Evolutionary conservation across 345 rosid genomes (phyloP).

Genomic region (Eucalyptus polybractea): DNA sequence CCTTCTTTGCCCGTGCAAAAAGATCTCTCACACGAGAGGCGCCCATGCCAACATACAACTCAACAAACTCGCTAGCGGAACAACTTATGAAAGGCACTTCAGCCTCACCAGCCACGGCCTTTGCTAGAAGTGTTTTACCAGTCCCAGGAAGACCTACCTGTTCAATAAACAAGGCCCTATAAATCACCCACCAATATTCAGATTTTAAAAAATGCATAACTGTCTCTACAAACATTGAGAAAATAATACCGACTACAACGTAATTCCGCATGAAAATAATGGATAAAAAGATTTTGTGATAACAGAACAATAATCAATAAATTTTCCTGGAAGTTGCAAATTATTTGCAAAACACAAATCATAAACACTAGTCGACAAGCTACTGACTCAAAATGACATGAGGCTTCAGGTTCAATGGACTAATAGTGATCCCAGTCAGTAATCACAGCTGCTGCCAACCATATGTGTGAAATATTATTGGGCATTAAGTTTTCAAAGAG

Average conservation of each 20-base stretch:
- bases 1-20: conserved; percentile 94
- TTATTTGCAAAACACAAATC: background rate
- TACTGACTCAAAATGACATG: background rate
- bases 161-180: conserved; percentile 1
- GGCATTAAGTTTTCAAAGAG: background rate
- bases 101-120: conserved; percentile 96
- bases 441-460: background rate
- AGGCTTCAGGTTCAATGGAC: background rate
- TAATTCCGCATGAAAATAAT: background rate
- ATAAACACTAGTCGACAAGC: background rate
- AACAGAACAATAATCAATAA: background rate
- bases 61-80: conserved; percentile 95
- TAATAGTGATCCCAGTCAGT: background rate
- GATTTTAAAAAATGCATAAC: background rate
- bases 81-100: conserved; percentile 95
- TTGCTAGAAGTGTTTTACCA: conserved; percentile 93
- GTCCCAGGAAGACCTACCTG: conserved; percentile 99
- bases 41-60: conserved; percentile 97
- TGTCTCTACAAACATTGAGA: background rate
- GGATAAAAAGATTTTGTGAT: background rate
- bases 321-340: background rate
- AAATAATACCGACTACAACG: background rate
- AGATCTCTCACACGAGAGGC: conserved; percentile 98
- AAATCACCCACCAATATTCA: background rate
- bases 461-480: background rate